A percentile compares a stretch with the other conserved stretches of the same genome.
phyloP scores from a whole-genome alignment of 1,139 yeast genomes.

The Saccharomycopsis hybrid region DNA sequence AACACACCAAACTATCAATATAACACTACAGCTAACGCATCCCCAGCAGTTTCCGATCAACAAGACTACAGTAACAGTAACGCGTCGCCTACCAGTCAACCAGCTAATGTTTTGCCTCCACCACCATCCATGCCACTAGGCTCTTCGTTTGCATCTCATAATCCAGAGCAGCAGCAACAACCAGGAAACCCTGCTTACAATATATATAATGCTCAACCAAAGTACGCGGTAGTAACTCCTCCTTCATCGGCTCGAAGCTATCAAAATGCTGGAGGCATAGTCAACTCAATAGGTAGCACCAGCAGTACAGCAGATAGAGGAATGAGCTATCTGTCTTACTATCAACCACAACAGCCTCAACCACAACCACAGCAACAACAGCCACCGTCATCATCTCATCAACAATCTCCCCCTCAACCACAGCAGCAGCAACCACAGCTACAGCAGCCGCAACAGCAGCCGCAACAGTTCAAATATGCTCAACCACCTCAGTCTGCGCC shows the following conservation, averaged over 20 bases:
- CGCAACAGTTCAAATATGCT: slow-evolving; percentile 1
- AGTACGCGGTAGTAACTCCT: too few relatives aligned
- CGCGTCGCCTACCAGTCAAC: background rate
- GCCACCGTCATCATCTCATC: background rate
- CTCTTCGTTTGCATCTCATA: background rate
- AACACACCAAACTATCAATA: background rate
- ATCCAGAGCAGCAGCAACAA: too few relatives aligned
- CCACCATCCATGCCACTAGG: background rate
- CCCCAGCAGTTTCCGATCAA: background rate
- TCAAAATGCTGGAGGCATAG: background rate
- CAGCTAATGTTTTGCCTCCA: background rate
- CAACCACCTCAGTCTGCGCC: slow-evolving; percentile 9
- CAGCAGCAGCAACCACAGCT: slow-evolving; percentile 2
- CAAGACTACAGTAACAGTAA: background rate
- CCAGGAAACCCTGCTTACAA: too few relatives aligned
- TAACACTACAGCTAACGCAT: background rate
- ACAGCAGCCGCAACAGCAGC: background rate
- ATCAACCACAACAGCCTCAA: background rate
- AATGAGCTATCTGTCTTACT: background rate
- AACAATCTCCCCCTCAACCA: background rate
- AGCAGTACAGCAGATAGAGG: background rate
- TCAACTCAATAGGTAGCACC: background rate
- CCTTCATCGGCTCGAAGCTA: background rate
- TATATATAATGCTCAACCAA: too few relatives aligned
- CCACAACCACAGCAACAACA: background rate